These are phyloP conservation scores for Pachyrhizus erosus DNA, from an alignment of 306 rosid species.

Conservation along the genomic window DNA sequence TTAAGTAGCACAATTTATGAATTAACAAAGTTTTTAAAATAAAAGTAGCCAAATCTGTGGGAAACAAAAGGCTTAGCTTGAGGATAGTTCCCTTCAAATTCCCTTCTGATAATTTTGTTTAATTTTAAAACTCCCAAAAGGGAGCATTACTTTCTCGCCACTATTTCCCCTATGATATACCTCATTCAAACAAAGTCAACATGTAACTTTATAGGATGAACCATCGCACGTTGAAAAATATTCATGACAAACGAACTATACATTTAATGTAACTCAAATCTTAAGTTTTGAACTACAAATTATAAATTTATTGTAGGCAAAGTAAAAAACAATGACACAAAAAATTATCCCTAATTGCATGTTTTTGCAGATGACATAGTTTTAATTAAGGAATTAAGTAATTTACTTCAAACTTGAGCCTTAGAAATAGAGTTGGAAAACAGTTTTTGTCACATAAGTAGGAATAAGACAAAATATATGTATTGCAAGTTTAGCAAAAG, in stretches of 20 bases:
- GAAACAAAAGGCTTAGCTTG: constrained; percentile 7
- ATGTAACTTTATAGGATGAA: not conserved
- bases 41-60: not conserved
- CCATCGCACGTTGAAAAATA: not conserved
- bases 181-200: not conserved
- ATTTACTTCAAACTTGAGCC: not conserved
- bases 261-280: not conserved
- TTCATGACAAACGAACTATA: not conserved
- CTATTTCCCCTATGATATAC: not conserved
- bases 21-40: not conserved
- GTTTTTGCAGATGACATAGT: not conserved
- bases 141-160: not conserved
- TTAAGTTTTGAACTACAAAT: not conserved
- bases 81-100: not conserved
- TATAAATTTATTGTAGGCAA: not conserved
- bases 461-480: not conserved
- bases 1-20: not conserved
- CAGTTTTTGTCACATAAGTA: not conserved
- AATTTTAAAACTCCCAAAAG: not conserved
- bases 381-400: not conserved
- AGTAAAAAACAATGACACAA: not conserved
- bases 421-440: not conserved
- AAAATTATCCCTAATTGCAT: not conserved
- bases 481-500: not conserved
- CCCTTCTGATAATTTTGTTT: not conserved